Evolutionary conservation across 495 filamentous ascomycete genomes (phyloP).

Genomic region (Beverwykella pulmonaria): DNA sequence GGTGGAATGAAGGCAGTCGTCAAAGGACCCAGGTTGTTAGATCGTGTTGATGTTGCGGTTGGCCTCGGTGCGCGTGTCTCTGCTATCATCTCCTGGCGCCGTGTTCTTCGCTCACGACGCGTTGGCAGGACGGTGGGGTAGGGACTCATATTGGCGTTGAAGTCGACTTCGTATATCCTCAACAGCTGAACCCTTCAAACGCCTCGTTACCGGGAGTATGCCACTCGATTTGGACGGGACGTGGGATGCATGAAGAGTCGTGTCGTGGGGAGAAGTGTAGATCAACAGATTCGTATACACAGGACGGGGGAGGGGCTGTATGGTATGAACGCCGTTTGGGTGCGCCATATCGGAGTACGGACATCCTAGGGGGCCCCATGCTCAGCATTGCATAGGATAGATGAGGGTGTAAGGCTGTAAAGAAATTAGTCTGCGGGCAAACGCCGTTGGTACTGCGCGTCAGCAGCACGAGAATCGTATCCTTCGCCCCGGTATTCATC

Average conservation of each 20-base stretch:
- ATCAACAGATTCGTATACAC: not conserved
- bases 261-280: not conserved
- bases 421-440: not conserved
- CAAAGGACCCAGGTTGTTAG: slow-evolving; percentile 18
- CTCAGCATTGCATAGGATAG: not conserved
- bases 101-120: not conserved
- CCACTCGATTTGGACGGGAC: not conserved
- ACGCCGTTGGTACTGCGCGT: not conserved
- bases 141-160: not conserved
- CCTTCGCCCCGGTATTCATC: not conserved
- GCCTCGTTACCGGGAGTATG: not conserved
- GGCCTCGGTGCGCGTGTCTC: not conserved
- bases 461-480: not conserved
- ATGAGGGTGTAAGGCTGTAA: not conserved
- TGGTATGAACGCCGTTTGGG: not conserved
- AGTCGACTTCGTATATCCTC: not conserved
- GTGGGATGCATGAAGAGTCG: not conserved
- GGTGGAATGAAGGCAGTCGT: slow-evolving; percentile 18
- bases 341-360: not conserved
- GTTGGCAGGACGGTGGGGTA: not conserved
- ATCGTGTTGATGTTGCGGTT: not conserved
- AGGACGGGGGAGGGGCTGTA: not conserved
- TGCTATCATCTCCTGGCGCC: not conserved
- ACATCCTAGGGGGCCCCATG: not conserved
- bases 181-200: not conserved